Evolutionary conservation across 352 stramenopile genomes (phyloP).

Genomic region (Pythium chondricola): DNA sequence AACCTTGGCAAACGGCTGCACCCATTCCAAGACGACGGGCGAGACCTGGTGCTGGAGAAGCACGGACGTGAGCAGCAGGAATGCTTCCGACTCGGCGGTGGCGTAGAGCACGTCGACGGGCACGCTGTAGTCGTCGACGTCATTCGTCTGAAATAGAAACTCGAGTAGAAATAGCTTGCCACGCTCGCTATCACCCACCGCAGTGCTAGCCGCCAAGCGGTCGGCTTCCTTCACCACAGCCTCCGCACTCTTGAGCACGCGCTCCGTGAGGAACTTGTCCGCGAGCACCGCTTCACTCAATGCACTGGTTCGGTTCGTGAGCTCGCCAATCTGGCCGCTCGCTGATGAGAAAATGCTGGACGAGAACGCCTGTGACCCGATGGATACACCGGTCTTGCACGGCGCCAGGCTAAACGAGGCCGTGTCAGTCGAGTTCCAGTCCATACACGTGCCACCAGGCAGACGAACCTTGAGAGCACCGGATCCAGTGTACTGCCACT

Average conservation of each 20-base stretch:
- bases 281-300: too few species aligned
- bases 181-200: too few species aligned
- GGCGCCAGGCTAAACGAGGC: neutral
- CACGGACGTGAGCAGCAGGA: neutral
- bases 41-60: neutral
- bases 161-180: too few species aligned
- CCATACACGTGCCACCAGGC: slow-evolving; percentile 2
- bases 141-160: slow-evolving; percentile 7
- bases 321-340: too few species aligned
- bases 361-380: slow-evolving; percentile 1
- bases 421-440: neutral
- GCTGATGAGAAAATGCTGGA: slow-evolving; percentile 1
- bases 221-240: too few species aligned
- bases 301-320: too few species aligned
- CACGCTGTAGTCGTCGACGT: neutral
- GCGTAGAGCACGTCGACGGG: neutral
- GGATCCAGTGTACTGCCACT: too few species aligned
- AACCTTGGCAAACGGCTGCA: neutral
- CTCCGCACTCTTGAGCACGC: too few species aligned
- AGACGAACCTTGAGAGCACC: too few species aligned
- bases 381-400: neutral
- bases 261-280: too few species aligned
- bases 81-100: slow-evolving; percentile 5
- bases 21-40: neutral
- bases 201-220: too few species aligned